Percentiles rank a stretch among this genome's conserved stretches.
These are phyloP conservation scores for Aspergillus piperis DNA, from an alignment of 2,329 filamentous ascomycete species.

Conservation along the genomic window DNA sequence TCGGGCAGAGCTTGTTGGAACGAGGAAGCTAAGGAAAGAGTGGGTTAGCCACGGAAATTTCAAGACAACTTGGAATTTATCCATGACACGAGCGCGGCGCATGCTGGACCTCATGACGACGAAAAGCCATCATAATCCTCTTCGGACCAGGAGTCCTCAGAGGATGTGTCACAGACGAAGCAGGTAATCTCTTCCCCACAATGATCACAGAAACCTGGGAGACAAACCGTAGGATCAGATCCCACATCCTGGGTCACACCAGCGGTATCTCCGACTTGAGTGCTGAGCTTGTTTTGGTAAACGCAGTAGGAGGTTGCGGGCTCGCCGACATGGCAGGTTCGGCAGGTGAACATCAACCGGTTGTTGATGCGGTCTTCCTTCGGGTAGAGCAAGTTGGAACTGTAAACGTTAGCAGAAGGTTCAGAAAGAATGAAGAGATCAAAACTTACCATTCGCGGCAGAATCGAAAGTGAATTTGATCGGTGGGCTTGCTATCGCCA, in stretches of 20 bases:
- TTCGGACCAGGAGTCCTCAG: conserved; percentile 17
- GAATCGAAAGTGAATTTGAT: conserved; percentile 95
- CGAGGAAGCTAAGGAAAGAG: conserved; percentile 72
- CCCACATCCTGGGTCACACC: conserved; percentile 97
- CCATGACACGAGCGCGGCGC: conserved; percentile 9
- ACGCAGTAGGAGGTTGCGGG: conserved; percentile 85
- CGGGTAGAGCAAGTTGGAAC: conserved; percentile 96
- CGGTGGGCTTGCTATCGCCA: conserved; percentile 45
- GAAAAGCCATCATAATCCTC: conserved; percentile 21
- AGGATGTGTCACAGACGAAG: conserved; percentile 51
- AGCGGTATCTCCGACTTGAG: conserved; percentile 88
- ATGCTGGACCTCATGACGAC: conserved; percentile 10
- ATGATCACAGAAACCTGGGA: conserved; percentile 57
- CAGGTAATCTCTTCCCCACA: conserved; percentile 61
- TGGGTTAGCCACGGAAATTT: conserved; percentile 35
- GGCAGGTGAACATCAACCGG: conserved; percentile 90
- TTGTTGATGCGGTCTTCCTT: conserved; percentile 86
- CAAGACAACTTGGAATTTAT: conserved; percentile 14
- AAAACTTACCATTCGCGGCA: conserved; percentile 82
- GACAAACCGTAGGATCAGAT: conserved; percentile 97
- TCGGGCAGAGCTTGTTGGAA: conserved; percentile 80
- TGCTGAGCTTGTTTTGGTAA: conserved; percentile 92
- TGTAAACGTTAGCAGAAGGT: conserved; percentile 38
- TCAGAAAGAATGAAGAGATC: neutral
- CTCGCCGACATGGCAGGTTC: conserved; percentile 90